These are phyloP conservation scores for Trichoderma reesei DNA, from an alignment of 495 filamentous ascomycete species.

Conservation along the genomic window DNA sequence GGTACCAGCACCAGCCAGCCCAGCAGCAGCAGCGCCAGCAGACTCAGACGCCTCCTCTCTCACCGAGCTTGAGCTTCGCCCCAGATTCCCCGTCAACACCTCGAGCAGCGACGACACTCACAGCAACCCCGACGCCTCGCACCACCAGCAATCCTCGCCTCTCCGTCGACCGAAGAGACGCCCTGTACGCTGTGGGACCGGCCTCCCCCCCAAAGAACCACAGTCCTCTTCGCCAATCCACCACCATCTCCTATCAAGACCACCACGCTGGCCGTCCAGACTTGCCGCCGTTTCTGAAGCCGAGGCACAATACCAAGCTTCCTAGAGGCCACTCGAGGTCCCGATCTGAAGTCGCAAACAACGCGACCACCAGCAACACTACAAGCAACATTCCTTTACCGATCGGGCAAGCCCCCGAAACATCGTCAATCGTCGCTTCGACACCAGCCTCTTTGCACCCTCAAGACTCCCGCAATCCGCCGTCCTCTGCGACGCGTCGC, in stretches of 20 bases:
- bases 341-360: background rate
- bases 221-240: background rate
- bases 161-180: conserved; percentile 6
- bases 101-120: no score
- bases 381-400: background rate
- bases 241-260: background rate
- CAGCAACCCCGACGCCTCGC: background rate
- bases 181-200: background rate
- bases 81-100: background rate
- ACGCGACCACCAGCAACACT: background rate
- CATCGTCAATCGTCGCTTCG: background rate
- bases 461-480: background rate
- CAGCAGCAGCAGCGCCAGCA: no score
- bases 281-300: conserved; percentile 2
- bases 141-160: background rate
- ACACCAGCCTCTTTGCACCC: background rate
- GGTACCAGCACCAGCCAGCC: conserved; percentile 1
- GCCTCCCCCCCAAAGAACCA: background rate
- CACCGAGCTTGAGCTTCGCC: conserved; percentile 4
- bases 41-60: conserved; percentile 8
- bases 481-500: conserved; percentile 3
- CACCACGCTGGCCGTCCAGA: background rate
- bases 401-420: background rate
- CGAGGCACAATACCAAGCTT: conserved; percentile 1
- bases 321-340: conserved; percentile 2